Evolutionary conservation across 78 protist species (phyloP), one percentile per base, ranked within the genome.

Genomic region (Guillardia theta): DNA sequence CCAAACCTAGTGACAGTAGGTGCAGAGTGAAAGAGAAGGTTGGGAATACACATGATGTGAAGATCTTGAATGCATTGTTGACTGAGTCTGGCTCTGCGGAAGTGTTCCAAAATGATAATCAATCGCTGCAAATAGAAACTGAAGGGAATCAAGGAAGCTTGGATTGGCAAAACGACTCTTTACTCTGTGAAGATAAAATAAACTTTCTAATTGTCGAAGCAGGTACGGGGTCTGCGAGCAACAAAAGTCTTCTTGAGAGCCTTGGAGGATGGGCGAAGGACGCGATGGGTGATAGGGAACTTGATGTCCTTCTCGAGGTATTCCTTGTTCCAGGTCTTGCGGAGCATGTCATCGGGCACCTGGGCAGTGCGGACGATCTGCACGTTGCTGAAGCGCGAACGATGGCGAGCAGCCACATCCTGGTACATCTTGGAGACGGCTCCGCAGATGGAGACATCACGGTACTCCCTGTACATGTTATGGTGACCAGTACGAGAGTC

Each of bases 371-470:
- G 94, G 96, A 99, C 46, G 96, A 99, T 98, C 96, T 99, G 99
- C 58, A 99, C 97, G 87, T 95, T 78, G 70, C 64, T 27, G 64
- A 80, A 87, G 43, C 98, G 96, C 47, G 98, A 98, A 45, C 98
- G 96, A 96, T 98, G 99, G 95, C 99, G 98, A 70, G 98, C 96
- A 45, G 99, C 99, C 98, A 99, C 96, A 39, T 99, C 99, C 62
- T 92, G 94, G 98, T 96, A 36, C 77, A 88, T 19, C 64, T 53
- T 19, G 1, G 76, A 21, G 47, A 27, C 22, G 8, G 78, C 64
- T 4, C 78, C 76, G 45, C 33, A 47, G 39, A 88, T 47, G 0
- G 46, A 50, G 9, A 50, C 12, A 39, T 62, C 92, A 93, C 95
- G 94, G 64, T 64, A 4, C 64, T 96, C 97, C 50, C 95, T 98